Evolutionary conservation across 2,329 filamentous ascomycete genomes (phyloP).

Genomic region (Monosporascus sp.): DNA sequence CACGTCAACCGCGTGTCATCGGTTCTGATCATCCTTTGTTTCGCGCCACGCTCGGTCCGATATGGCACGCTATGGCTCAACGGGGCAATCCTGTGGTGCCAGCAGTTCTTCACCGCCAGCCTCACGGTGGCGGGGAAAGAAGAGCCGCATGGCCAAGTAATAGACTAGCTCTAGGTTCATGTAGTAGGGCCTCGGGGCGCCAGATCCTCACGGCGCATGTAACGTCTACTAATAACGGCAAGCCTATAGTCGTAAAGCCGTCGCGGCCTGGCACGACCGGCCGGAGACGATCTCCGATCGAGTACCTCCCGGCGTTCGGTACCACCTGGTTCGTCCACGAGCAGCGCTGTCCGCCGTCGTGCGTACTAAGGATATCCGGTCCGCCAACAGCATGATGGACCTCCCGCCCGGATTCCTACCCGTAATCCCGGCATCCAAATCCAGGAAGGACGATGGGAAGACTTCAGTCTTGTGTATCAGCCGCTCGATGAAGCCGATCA

Average conservation of each 20-base stretch:
- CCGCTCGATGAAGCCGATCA: conserved; percentile 28
- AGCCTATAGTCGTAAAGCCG: conserved; percentile 14
- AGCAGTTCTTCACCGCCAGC: conserved; percentile 31
- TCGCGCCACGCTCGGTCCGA: neutral
- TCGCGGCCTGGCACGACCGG: conserved; percentile 25
- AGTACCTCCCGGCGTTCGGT: conserved; percentile 33
- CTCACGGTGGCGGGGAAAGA: conserved; percentile 30
- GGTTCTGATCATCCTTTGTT: neutral
- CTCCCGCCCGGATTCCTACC: neutral
- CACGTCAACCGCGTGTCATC: neutral
- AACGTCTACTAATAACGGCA: conserved; percentile 23
- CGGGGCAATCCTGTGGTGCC: neutral
- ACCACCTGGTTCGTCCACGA: conserved; percentile 32
- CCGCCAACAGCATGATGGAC: neutral
- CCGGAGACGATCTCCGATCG: conserved; percentile 28
- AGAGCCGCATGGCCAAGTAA: conserved; percentile 30
- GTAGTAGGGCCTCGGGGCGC: conserved; percentile 24
- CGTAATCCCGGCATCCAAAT: neutral
- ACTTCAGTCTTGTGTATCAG: conserved; percentile 31
- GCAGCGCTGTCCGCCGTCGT: conserved; percentile 30
- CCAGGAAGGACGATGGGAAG: neutral
- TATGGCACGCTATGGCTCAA: neutral
- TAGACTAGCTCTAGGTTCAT: conserved; percentile 31
- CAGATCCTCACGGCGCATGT: conserved; percentile 24
- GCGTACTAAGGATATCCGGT: conserved; percentile 8